phyloP scores from a whole-genome alignment of 257 asterid species.

The Salvia splendens region DNA sequence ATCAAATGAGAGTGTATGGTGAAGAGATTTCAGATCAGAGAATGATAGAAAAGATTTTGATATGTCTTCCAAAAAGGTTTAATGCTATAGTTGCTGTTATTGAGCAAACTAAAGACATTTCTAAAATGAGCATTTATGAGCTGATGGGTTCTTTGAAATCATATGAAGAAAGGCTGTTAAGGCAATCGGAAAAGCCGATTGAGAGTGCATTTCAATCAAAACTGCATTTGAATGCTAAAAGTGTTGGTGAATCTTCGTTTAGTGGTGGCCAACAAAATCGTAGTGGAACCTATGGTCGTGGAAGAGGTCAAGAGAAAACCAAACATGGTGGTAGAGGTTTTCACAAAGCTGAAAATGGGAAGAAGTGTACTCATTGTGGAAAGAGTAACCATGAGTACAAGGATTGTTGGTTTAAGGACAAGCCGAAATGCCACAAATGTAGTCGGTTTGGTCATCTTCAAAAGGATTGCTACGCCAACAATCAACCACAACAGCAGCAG shows the following conservation, averaged over 20 bases:
- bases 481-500: too few species aligned
- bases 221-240: neutral
- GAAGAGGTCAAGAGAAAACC: neutral
- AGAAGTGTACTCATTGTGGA: too few species aligned
- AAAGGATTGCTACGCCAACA: too few species aligned
- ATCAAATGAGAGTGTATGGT: neutral
- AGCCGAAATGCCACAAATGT: too few species aligned
- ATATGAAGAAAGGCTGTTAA: neutral
- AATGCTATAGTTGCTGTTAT: neutral
- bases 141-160: neutral
- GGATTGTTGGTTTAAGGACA: too few species aligned
- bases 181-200: conserved; percentile 15
- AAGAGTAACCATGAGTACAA: too few species aligned
- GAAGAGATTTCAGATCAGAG: neutral
- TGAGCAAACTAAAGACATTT: neutral
- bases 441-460: too few species aligned
- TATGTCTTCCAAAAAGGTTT: conserved; percentile 12
- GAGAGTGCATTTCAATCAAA: conserved; percentile 20
- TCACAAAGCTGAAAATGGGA: neutral
- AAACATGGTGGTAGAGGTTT: conserved; percentile 8
- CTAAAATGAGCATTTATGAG: conserved; percentile 9
- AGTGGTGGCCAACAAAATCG: neutral
- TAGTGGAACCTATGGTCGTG: neutral
- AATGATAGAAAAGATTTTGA: conserved; percentile 18
- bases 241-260: neutral